Conservation (phyloP, 1,284 basidiomycete genomes). For the Ustilago xerochloae region DNA sequence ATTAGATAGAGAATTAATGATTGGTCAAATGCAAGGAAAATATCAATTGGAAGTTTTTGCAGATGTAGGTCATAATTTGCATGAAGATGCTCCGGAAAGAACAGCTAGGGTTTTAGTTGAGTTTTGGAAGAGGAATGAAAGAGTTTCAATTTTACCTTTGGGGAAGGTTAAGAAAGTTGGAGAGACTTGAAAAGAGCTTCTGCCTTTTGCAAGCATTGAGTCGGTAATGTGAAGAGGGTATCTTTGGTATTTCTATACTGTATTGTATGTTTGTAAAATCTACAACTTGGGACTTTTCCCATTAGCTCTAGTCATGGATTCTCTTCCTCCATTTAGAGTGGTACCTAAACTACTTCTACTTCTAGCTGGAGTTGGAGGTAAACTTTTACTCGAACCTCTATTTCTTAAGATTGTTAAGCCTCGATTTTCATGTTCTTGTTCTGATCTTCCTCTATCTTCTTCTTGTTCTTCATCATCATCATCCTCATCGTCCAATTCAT, state of each 20-base stretch:
- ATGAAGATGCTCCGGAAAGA: constrained; percentile 88
- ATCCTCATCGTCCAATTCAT: constrained; percentile 10
- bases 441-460: constrained; percentile 9
- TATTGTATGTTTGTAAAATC: too few species aligned
- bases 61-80: constrained; percentile 90
- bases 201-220: background rate
- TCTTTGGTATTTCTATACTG: too few species aligned
- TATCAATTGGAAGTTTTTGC: constrained; percentile 91
- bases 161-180: constrained; percentile 54
- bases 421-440: background rate
- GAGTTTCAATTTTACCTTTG: constrained; percentile 30
- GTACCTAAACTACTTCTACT: background rate
- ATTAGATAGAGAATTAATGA: constrained; percentile 92
- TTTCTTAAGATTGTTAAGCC: background rate
- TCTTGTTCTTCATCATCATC: constrained; percentile 13
- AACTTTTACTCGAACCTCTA: background rate
- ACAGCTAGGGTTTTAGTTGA: constrained; percentile 83
- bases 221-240: too few species aligned
- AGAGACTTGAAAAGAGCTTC: constrained; percentile 12
- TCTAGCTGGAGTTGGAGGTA: background rate
- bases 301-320: background rate
- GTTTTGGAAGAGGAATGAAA: constrained; percentile 90
- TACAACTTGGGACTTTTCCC: too few species aligned
- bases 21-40: constrained; percentile 91
- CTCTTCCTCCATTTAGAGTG: background rate